Conservation (phyloP, 768 basidiomycete genomes). For the Fistulinella prunicolor region DNA sequence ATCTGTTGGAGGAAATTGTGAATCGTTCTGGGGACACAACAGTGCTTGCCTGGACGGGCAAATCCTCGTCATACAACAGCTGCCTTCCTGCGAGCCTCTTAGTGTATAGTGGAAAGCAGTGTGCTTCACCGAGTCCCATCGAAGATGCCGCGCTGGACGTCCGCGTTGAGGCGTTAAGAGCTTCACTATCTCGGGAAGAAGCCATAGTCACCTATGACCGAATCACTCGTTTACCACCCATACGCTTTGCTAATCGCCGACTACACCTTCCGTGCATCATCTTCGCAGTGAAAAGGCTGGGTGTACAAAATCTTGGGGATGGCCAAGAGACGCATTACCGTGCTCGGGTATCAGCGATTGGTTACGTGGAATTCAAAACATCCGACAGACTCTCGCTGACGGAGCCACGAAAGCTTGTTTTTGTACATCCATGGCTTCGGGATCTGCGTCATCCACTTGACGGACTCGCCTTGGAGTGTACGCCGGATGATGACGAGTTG, state of each 20-base stretch:
- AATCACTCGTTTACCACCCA: background rate
- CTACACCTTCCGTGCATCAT: constrained; percentile 12
- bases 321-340: background rate
- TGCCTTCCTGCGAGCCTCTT: constrained; percentile 6
- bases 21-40: constrained; percentile 1
- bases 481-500: background rate
- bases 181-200: background rate
- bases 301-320: background rate
- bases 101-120: background rate
- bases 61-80: constrained; percentile 4
- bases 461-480: background rate
- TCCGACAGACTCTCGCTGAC: background rate
- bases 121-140: background rate
- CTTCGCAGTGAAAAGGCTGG: constrained; percentile 3
- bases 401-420: background rate
- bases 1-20: constrained; percentile 8
- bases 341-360: constrained; percentile 3
- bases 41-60: constrained; percentile 6
- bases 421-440: constrained; percentile 17
- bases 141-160: background rate
- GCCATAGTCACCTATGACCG: background rate
- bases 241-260: constrained; percentile 1
- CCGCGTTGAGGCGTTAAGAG: background rate
- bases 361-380: constrained; percentile 4
- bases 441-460: constrained; percentile 6